Evolutionary conservation across 2,329 filamentous ascomycete species (phyloP).

Genomic region (Ascochyta pisi): DNA sequence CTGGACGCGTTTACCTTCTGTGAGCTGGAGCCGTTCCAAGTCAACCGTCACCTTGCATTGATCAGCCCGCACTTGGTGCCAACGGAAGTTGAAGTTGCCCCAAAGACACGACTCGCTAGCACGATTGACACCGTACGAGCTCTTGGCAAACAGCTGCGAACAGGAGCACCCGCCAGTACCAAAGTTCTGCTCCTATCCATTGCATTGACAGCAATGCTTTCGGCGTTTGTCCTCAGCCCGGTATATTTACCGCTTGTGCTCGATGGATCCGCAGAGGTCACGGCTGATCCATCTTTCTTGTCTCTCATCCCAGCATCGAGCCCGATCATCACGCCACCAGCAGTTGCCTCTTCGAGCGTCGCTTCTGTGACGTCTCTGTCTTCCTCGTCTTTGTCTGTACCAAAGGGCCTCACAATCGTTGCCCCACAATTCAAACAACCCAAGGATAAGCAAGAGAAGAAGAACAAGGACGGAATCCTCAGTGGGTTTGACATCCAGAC

Average conservation of each 20-base stretch:
- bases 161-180: conserved; percentile 5
- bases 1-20: conserved; percentile 44
- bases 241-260: conserved; percentile 18
- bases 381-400: conserved; percentile 7
- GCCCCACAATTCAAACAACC: conserved; percentile 20
- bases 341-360: conserved; percentile 8
- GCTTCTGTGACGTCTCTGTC: conserved; percentile 1
- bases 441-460: conserved; percentile 16
- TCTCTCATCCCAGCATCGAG: conserved; percentile 3
- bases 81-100: conserved; percentile 1
- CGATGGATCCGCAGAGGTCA: conserved; percentile 12
- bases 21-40: conserved; percentile 42
- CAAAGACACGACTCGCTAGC: conserved; percentile 9
- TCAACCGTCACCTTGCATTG: conserved; percentile 48
- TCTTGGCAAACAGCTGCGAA: conserved; percentile 19
- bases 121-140: conserved; percentile 11
- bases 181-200: conserved; percentile 17
- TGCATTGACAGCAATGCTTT: conserved; percentile 26
- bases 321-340: not conserved
- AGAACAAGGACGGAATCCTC: conserved; percentile 36
- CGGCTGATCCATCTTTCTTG: conserved; percentile 6
- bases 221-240: conserved; percentile 24
- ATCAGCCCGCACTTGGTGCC: conserved; percentile 36
- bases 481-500: conserved; percentile 60
- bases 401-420: conserved; percentile 24